Evolutionary conservation across 2,329 filamentous ascomycete species (phyloP).

Genomic region (Sclerotinia glacialis): DNA sequence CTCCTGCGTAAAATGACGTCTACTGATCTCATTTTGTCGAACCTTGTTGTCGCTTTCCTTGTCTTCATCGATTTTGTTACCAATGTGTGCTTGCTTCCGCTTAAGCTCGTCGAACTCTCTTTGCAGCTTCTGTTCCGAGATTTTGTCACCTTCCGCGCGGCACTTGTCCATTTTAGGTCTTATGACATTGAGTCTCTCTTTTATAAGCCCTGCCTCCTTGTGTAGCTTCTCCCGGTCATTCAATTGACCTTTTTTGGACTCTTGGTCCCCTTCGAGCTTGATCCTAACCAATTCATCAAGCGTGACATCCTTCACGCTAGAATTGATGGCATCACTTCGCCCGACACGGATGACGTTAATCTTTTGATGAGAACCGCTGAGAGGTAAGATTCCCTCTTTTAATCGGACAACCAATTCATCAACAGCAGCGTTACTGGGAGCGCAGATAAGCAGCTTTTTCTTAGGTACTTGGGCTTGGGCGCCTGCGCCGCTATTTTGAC

Average conservation of each 20-base stretch:
- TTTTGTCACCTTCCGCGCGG: slow-evolving; percentile 53
- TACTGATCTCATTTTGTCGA: slow-evolving; percentile 81
- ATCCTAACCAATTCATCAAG: slow-evolving; percentile 86
- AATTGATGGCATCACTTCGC: slow-evolving; percentile 87
- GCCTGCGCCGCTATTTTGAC: slow-evolving; percentile 38
- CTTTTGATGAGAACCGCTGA: slow-evolving; percentile 67
- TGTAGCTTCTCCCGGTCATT: slow-evolving; percentile 57
- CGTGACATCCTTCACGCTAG: slow-evolving; percentile 84
- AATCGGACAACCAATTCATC: slow-evolving; percentile 93
- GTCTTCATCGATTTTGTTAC: slow-evolving; percentile 79
- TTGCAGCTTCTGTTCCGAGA: slow-evolving; percentile 56
- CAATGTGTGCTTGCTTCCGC: slow-evolving; percentile 71
- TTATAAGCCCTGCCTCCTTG: slow-evolving; percentile 66
- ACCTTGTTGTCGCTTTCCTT: slow-evolving; percentile 82
- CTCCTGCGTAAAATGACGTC: slow-evolving; percentile 82
- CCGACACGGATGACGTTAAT: slow-evolving; percentile 88
- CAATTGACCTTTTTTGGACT: slow-evolving; percentile 52
- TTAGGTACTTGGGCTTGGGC: slow-evolving; percentile 41
- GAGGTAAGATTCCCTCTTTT: slow-evolving; percentile 79
- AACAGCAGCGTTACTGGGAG: slow-evolving; percentile 97
- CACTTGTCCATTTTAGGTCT: slow-evolving; percentile 69
- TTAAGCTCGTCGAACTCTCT: slow-evolving; percentile 77
- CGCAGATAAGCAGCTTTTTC: slow-evolving; percentile 93
- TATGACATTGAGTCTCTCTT: slow-evolving; percentile 69
- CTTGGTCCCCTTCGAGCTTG: slow-evolving; percentile 62